These are phyloP conservation scores for Melocanna baccifera DNA, from an alignment of 176 grass and related monocot genomes.

Conservation along the genomic window DNA sequence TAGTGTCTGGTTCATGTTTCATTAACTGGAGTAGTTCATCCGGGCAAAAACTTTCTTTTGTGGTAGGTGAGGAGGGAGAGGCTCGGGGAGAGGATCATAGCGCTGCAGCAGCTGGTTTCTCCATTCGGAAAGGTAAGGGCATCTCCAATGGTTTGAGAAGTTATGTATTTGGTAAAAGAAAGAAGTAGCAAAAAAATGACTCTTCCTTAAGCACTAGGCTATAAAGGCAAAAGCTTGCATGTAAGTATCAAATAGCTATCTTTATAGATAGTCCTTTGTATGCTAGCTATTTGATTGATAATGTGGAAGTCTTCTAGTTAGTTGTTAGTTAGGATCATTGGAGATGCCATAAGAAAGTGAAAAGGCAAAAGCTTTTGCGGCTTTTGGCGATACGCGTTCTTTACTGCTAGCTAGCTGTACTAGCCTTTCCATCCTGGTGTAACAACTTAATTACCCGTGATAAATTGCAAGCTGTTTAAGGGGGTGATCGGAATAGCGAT, in stretches of 20 bases:
- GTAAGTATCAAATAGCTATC: too few species aligned
- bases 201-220: too few species aligned
- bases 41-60: not conserved
- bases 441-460: not conserved
- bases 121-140: conserved; percentile 82
- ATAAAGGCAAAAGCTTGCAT: too few species aligned
- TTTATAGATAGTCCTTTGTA: too few species aligned
- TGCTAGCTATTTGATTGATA: too few species aligned
- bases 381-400: conserved; percentile 45
- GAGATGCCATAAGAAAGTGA: too few species aligned
- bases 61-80: conserved; percentile 60
- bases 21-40: not conserved
- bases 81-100: conserved; percentile 72
- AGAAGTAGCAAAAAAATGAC: too few species aligned
- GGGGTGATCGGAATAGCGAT: too few species aligned
- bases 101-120: conserved; percentile 80
- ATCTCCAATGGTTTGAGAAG: too few species aligned
- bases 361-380: not conserved
- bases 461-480: not conserved
- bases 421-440: conserved; percentile 3
- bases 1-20: not conserved
- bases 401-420: conserved; percentile 4
- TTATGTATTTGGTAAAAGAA: too few species aligned
- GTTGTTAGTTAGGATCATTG: too few species aligned
- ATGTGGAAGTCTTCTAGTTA: too few species aligned